Conservation (phyloP, 75 land plant genomes). For the Picea sitchensis region DNA sequence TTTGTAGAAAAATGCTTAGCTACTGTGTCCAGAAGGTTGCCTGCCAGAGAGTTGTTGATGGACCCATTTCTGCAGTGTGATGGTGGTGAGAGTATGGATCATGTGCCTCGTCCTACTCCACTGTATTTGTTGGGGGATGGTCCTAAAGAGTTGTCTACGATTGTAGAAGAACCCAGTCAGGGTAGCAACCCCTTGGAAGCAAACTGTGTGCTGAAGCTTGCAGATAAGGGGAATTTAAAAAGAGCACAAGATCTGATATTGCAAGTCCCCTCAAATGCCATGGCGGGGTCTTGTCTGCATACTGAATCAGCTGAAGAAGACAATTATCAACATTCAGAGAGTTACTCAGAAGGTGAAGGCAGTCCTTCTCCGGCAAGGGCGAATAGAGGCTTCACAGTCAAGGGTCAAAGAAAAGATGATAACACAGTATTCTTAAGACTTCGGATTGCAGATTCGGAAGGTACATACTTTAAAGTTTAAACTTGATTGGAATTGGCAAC, state of each 20-base stretch:
- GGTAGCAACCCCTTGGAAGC: neutral
- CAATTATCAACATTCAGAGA: neutral
- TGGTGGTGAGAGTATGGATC: constrained; percentile 31
- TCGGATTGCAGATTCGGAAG: constrained; percentile 64
- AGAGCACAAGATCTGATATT: neutral
- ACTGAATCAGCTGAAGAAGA: neutral
- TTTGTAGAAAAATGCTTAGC: constrained; percentile 87
- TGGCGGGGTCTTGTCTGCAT: neutral
- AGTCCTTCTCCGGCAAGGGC: constrained; percentile 8
- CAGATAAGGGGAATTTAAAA: neutral
- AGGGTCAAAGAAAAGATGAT: constrained; percentile 51
- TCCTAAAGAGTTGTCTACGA: neutral
- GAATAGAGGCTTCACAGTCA: constrained; percentile 49
- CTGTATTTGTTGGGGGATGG: neutral
- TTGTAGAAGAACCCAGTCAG: neutral
- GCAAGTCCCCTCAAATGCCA: neutral
- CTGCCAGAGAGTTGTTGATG: constrained; percentile 81
- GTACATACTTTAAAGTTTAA: constrained; percentile 16
- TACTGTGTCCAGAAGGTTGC: constrained; percentile 45
- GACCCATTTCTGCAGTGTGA: constrained; percentile 78
- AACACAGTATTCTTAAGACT: constrained; percentile 67
- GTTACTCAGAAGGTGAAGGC: constrained; percentile 4
- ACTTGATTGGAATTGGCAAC: neutral
- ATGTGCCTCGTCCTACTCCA: neutral
- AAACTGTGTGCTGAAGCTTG: neutral